Conservation (phyloP, 148 eudicot genomes). For the Rhododendron williamsianum region DNA sequence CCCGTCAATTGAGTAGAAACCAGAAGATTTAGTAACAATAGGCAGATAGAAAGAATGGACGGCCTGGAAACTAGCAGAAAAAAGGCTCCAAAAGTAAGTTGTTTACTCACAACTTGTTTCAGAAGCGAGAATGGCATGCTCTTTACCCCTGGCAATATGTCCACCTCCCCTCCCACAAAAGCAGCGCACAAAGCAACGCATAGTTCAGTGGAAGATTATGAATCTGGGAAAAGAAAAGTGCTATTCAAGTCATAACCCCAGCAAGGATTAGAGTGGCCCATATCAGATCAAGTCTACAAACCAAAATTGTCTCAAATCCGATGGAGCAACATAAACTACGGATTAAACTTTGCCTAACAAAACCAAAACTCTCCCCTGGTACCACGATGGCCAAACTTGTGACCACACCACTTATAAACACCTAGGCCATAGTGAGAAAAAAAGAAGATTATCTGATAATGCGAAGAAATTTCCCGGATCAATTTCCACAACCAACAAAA, state of each 20-base stretch:
- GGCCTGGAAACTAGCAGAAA: not conserved
- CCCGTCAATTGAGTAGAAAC: too few species aligned
- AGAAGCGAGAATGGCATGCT: constrained; percentile 33
- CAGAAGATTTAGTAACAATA: too few species aligned
- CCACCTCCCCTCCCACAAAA: constrained; percentile 23
- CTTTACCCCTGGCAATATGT: constrained; percentile 5
- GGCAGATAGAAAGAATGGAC: not conserved
- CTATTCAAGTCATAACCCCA: not conserved
- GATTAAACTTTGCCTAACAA: not conserved
- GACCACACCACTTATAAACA: not conserved
- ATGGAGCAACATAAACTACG: not conserved
- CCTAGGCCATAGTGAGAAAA: too few species aligned
- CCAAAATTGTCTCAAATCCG: not conserved
- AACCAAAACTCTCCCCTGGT: not conserved
- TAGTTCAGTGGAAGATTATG: constrained; percentile 6
- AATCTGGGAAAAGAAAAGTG: not conserved
- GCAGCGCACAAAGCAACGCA: constrained; percentile 29
- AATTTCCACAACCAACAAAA: not conserved
- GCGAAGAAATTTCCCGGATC: not conserved
- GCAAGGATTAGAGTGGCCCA: not conserved
- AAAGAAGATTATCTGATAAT: too few species aligned
- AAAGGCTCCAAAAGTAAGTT: not conserved
- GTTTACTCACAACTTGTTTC: constrained; percentile 42
- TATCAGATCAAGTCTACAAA: not conserved
- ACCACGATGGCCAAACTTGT: not conserved